A percentile compares a stretch with the other conserved stretches of the same genome.
phyloP scores from a whole-genome alignment of 177 flowering plant species.

The Vitis hybrid region DNA sequence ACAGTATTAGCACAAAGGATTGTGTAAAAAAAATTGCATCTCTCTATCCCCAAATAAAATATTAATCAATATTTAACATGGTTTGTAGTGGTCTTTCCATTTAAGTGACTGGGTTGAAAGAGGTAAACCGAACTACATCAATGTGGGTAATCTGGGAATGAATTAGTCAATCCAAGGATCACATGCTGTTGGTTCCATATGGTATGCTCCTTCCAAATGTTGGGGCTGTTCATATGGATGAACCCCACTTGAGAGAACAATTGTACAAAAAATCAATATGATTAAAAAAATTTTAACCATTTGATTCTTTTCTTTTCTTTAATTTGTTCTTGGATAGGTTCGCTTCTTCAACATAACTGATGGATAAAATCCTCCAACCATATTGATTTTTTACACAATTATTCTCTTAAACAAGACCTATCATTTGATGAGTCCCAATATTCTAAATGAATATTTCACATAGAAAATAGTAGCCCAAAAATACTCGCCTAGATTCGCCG shows the following conservation, averaged over 20 bases:
- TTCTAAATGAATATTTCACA: background rate
- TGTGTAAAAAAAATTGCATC: no score
- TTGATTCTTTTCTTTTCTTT: background rate
- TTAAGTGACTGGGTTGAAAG: background rate
- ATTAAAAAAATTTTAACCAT: background rate
- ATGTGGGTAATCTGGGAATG: no score
- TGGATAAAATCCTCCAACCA: conserved; percentile 2
- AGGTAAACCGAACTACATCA: no score
- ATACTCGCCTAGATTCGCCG: no score
- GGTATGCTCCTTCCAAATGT: background rate
- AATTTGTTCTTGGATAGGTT: no score
- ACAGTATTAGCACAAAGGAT: no score
- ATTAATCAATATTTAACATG: no score
- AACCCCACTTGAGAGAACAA: background rate
- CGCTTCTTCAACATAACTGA: background rate
- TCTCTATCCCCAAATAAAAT: no score
- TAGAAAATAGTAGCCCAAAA: background rate
- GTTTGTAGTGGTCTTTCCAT: no score
- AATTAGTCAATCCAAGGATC: background rate
- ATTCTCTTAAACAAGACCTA: background rate
- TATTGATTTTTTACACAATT: background rate
- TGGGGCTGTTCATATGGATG: background rate
- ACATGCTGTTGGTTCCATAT: background rate
- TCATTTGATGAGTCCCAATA: background rate
- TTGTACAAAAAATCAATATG: background rate